These are phyloP conservation scores for Umbelopsis isabellina DNA, from an alignment of 192 early-diverging fungal genomes.

Conservation along the genomic window DNA sequence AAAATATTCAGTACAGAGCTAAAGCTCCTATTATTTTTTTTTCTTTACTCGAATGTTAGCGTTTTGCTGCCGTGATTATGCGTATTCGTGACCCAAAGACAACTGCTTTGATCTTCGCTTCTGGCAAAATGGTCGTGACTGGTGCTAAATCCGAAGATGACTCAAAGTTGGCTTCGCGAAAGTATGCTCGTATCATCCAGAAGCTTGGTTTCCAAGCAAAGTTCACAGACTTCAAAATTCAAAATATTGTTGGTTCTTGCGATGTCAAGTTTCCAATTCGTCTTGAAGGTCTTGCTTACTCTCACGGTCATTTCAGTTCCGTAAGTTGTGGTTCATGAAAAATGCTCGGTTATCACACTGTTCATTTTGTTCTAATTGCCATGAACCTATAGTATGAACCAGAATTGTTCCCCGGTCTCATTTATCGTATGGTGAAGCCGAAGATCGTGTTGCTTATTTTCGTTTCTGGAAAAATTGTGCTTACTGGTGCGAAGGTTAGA, in stretches of 20 bases:
- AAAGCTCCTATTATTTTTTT: slow-evolving; percentile 12
- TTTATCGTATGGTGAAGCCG: slow-evolving; percentile 98
- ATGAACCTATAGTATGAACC: slow-evolving; percentile 83
- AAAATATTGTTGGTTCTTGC: slow-evolving; percentile 99
- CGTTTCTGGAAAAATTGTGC: slow-evolving; percentile 98
- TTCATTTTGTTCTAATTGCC: not conserved
- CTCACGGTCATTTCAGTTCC: slow-evolving; percentile 90
- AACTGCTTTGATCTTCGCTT: slow-evolving; percentile 98
- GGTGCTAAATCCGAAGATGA: slow-evolving; percentile 98
- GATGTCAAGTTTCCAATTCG: slow-evolving; percentile 99
- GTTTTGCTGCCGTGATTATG: slow-evolving; percentile 99
- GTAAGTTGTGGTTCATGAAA: slow-evolving; percentile 53
- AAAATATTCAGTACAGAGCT: slow-evolving; percentile 2
- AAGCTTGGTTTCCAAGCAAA: slow-evolving; percentile 97
- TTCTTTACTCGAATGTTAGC: slow-evolving; percentile 58
- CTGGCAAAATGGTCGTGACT: slow-evolving; percentile 99
- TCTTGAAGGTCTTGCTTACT: slow-evolving; percentile 92
- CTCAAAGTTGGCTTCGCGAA: slow-evolving; percentile 94
- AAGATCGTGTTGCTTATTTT: slow-evolving; percentile 99
- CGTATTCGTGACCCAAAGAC: slow-evolving; percentile 99
- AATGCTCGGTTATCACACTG: not conserved
- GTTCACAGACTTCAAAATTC: slow-evolving; percentile 99
- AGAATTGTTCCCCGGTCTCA: slow-evolving; percentile 98
- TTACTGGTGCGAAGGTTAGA: slow-evolving; percentile 98
- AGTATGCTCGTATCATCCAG: slow-evolving; percentile 99